These are phyloP conservation scores for Malassezia pachydermatis DNA, from an alignment of 1,284 basidiomycete genomes.

Conservation along the genomic window DNA sequence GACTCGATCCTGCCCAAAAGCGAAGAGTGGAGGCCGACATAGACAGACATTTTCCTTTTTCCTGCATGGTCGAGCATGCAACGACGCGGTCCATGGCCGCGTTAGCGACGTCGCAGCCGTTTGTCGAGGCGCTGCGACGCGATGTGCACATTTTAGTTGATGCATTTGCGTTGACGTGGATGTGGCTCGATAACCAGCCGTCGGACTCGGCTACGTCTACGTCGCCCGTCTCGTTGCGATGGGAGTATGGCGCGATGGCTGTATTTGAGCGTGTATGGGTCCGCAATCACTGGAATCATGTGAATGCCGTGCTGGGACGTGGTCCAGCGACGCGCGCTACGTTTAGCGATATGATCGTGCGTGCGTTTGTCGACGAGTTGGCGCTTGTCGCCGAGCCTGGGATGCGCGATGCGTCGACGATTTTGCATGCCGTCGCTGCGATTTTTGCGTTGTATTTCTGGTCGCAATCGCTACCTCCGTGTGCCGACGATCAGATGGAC, in stretches of 20 bases:
- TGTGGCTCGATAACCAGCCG: constrained; percentile 13
- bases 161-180: constrained; percentile 17
- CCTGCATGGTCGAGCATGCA: neutral
- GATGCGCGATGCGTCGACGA: neutral
- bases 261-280: constrained; percentile 18
- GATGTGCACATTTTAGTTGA: constrained; percentile 15
- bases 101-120: constrained; percentile 9
- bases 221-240: constrained; percentile 5
- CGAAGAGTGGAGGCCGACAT: neutral
- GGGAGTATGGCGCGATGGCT: constrained; percentile 15
- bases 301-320: neutral
- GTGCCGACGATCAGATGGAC: neutral
- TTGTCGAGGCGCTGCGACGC: constrained; percentile 8
- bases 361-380: constrained; percentile 8
- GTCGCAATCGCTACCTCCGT: constrained; percentile 3
- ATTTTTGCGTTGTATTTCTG: constrained; percentile 6
- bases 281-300: constrained; percentile 9
- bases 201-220: neutral
- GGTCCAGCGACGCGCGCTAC: constrained; percentile 1
- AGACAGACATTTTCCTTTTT: neutral
- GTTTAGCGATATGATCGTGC: neutral
- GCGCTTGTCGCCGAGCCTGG: neutral
- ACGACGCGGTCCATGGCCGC: neutral
- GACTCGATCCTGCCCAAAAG: no score
- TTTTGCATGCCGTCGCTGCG: constrained; percentile 9